Evolutionary conservation across 148 eudicot species (phyloP).

Genomic region (Silene conica): DNA sequence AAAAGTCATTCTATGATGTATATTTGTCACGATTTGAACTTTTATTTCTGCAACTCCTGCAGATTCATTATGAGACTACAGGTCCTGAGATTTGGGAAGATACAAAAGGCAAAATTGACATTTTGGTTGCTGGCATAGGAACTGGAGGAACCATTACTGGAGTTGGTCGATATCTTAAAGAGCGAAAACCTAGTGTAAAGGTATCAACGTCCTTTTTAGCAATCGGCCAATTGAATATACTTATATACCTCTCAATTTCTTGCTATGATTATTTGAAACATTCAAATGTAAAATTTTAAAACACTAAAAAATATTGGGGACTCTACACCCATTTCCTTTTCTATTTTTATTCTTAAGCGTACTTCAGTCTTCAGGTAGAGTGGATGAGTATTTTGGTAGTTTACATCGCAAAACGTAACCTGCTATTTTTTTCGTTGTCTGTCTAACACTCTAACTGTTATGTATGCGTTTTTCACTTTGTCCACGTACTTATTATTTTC

Average conservation of each 20-base stretch:
- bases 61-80: slow-evolving; percentile 95
- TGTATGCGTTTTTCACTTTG: background rate
- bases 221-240: background rate
- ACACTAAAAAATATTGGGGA: too few species aligned
- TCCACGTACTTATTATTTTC: background rate
- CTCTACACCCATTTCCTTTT: too few species aligned
- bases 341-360: too few species aligned
- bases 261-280: background rate
- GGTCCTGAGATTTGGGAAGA: slow-evolving; percentile 99
- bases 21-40: background rate
- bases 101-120: slow-evolving; percentile 88
- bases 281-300: background rate
- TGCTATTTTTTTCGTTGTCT: background rate
- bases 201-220: slow-evolving; percentile 30
- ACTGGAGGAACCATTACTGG: slow-evolving; percentile 98
- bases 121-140: slow-evolving; percentile 89
- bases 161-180: slow-evolving; percentile 75
- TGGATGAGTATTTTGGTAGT: too few species aligned
- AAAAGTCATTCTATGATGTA: background rate
- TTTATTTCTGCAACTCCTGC: slow-evolving; percentile 20
- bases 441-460: slow-evolving; percentile 10
- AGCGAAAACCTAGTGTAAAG: slow-evolving; percentile 65
- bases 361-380: too few species aligned
- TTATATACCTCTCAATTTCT: background rate
- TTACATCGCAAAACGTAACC: background rate